These are phyloP conservation scores for Raphanus raphanistrum DNA, from an alignment of 345 rosid species.

Conservation along the genomic window DNA sequence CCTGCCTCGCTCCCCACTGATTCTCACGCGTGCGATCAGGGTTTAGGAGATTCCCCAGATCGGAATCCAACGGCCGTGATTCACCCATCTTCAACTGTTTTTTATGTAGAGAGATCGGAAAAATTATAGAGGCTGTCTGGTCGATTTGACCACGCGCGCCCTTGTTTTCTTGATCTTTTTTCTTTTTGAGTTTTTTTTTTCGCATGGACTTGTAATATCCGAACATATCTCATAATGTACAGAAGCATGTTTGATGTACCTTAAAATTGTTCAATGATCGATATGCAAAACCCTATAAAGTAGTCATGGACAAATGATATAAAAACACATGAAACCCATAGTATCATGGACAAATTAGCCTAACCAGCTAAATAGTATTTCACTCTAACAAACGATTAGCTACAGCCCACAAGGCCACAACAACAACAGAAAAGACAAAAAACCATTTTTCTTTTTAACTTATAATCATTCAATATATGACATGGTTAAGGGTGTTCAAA, in stretches of 20 bases:
- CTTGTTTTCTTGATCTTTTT: constrained; percentile 12
- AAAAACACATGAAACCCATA: too few species aligned
- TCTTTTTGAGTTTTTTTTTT: neutral
- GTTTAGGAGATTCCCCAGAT: neutral
- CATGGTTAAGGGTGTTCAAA: neutral
- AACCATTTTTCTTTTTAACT: too few species aligned
- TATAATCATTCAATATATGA: too few species aligned
- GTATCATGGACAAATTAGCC: neutral
- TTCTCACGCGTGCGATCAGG: neutral
- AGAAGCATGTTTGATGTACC: neutral
- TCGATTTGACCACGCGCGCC: constrained; percentile 25
- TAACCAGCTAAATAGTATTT: neutral
- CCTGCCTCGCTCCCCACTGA: constrained; percentile 52
- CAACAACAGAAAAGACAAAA: too few species aligned
- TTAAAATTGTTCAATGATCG: neutral
- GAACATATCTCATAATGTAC: neutral
- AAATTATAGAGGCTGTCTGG: constrained; percentile 31
- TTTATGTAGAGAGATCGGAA: neutral
- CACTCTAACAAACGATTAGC: neutral
- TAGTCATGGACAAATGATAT: neutral
- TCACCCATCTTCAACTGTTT: neutral
- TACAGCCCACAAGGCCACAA: neutral
- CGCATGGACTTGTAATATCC: neutral
- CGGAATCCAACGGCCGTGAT: constrained; percentile 19
- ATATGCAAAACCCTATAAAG: neutral